Base-by-base conservation (phyloP, 2,329 filamentous ascomycete genomes). In the Dactylellina leptospora region DNA sequence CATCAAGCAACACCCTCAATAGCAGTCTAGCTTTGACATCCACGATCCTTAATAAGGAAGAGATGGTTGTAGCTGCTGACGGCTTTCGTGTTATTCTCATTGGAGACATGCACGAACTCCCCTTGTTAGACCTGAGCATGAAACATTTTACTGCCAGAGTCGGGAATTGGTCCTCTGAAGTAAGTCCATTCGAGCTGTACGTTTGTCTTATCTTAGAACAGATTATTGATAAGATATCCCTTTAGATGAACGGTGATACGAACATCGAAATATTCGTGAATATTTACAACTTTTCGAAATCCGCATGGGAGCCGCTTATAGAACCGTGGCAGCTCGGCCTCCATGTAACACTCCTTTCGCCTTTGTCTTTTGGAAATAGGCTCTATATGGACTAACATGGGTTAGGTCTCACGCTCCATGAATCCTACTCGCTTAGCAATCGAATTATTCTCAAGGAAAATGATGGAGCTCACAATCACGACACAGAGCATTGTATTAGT, bases 251-350 rank as follows among this genome's bases (percentile, higher is more conserved):
- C 77, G 93, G 91, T 0, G 92, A 97, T 78, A 90, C 92, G 0
- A 90, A 87, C n/a, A 88, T 99, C 50, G 92, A 97, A 74, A 92
- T 93, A 74, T 96, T 96, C 80, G 86, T 96, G 76, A 99, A 97
- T 77, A 89, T 99, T 23, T 99, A 96, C 83, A 99, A 99, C 80
- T 99, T 99, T 81, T 95, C 95, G 11, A 99, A 99, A 79, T 99
- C 95, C 0, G 92, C 92, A 2, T 99, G 95, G 95, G 95, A 99
- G 79, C 95, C 95, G 2, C 82, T 99, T 30, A 87, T 99, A 23
- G 95, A 99, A 79, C 96, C 96, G 5, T 99, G 95, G 95, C 88
- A 93, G 75, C 84, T 97, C n/a, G 92, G 92, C 1, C 87, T 99
- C 75, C 91, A 96, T 74, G 87, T 97, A 79, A 88, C 90, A 0